Evolutionary conservation across 1,284 basidiomycete genomes (phyloP).

Genomic region (Ustilago nuda): DNA sequence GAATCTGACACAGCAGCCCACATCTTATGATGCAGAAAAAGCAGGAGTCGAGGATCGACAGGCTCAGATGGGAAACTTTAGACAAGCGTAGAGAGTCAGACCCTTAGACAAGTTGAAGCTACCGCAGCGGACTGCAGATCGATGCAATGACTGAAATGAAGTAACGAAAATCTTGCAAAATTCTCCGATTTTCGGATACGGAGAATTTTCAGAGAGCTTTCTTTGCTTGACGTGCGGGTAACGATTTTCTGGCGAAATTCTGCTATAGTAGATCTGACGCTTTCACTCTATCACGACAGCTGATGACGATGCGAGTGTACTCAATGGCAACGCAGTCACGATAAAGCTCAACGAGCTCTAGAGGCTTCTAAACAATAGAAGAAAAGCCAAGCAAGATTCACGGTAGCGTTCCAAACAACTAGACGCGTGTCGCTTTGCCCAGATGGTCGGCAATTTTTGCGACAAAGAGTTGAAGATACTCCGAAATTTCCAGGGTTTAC

Average conservation of each 20-base stretch:
- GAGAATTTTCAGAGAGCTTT: constrained; percentile 17
- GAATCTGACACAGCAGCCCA: background rate
- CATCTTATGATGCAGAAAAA: background rate
- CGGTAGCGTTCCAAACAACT: too few species aligned
- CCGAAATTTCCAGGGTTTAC: too few species aligned
- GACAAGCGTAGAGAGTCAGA: background rate
- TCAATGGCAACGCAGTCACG: background rate
- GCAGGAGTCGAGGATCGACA: constrained; percentile 6
- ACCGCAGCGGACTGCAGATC: background rate
- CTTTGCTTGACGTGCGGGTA: background rate
- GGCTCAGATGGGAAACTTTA: background rate
- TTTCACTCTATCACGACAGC: background rate
- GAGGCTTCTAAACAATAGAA: too few species aligned
- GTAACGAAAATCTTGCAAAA: constrained; percentile 9
- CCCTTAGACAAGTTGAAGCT: background rate
- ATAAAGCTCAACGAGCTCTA: too few species aligned
- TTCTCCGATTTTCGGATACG: constrained; percentile 25
- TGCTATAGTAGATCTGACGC: background rate
- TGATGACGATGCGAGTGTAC: background rate
- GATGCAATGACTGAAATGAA: background rate
- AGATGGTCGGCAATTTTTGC: background rate
- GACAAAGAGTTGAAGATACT: background rate
- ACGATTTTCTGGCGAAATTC: background rate
- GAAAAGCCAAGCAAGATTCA: too few species aligned
- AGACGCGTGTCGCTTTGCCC: background rate